These are phyloP conservation scores for Melampsora americana DNA, from an alignment of 1,284 basidiomycete species.

Conservation along the genomic window DNA sequence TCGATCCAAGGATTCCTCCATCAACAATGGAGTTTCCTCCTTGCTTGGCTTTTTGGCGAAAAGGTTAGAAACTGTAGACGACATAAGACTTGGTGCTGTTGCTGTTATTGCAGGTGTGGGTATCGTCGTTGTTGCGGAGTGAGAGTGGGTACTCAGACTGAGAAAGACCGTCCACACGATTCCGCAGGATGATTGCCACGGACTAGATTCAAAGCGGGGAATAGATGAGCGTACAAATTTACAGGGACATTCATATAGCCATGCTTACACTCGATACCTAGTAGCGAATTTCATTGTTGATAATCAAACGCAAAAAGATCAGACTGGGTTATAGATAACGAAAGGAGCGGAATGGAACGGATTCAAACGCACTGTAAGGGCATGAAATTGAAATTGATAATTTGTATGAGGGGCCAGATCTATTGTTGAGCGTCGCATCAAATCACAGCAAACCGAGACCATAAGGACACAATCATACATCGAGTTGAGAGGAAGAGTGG, in stretches of 20 bases:
- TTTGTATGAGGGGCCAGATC: constrained; percentile 39
- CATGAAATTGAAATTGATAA: constrained; percentile 38
- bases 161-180: constrained; percentile 36
- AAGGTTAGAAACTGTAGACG: background rate
- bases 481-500: no score
- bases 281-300: no score
- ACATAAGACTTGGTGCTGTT: background rate
- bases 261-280: constrained; percentile 37
- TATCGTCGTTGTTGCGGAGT: background rate
- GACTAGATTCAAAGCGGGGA: background rate
- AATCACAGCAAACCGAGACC: background rate
- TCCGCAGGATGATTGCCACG: constrained; percentile 34
- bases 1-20: no score
- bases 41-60: background rate
- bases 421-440: background rate
- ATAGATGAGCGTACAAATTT: background rate
- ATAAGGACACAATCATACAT: background rate
- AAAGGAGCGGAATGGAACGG: background rate
- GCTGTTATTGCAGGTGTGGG: background rate
- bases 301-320: background rate
- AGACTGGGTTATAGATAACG: background rate
- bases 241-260: background rate
- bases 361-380: constrained; percentile 20
- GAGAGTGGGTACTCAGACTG: constrained; percentile 30
- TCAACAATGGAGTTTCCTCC: background rate